Percentiles rank a stretch among this genome's conserved stretches.
Conservation (phyloP, 1,139 yeast genomes). For the Scheffersomyces parashehatae region DNA sequence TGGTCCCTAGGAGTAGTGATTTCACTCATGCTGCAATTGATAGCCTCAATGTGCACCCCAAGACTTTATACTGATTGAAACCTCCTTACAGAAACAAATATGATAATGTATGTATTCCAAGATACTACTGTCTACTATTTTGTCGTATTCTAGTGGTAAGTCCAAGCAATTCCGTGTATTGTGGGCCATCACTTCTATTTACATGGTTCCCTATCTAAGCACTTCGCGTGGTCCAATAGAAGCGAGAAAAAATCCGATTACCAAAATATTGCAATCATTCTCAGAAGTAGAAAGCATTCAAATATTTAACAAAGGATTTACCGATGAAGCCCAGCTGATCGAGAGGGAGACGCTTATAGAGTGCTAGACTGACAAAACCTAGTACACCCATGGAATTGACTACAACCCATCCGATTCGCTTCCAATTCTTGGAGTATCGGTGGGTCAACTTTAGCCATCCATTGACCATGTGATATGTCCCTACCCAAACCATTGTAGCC, state of each 20-base stretch:
- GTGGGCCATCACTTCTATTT: too few species aligned
- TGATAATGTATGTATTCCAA: too few species aligned
- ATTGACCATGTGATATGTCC: slow-evolving; percentile 37
- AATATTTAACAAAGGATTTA: slow-evolving; percentile 26
- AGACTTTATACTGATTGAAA: too few species aligned
- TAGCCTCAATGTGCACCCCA: too few species aligned
- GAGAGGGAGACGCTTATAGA: slow-evolving; percentile 20
- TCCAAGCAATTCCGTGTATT: too few species aligned
- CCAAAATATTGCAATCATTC: background rate
- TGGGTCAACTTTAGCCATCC: slow-evolving; percentile 35
- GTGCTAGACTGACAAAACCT: slow-evolving; percentile 25
- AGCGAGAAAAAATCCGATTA: background rate
- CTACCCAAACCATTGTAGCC: slow-evolving; percentile 22
- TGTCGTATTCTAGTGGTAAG: too few species aligned
- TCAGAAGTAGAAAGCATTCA: slow-evolving; percentile 13
- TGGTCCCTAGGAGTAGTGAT: too few species aligned
- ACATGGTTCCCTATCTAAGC: too few species aligned
- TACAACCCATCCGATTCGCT: slow-evolving; percentile 34
- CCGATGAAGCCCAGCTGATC: slow-evolving; percentile 31
- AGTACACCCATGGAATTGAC: slow-evolving; percentile 25
- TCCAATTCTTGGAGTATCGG: slow-evolving; percentile 30
- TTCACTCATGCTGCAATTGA: too few species aligned
- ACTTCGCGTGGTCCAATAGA: background rate
- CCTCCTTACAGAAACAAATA: too few species aligned
- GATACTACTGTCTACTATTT: too few species aligned